Evolutionary conservation across 1,284 basidiomycete genomes (phyloP).

Genomic region (Erythrobasidium hasegawianum): DNA sequence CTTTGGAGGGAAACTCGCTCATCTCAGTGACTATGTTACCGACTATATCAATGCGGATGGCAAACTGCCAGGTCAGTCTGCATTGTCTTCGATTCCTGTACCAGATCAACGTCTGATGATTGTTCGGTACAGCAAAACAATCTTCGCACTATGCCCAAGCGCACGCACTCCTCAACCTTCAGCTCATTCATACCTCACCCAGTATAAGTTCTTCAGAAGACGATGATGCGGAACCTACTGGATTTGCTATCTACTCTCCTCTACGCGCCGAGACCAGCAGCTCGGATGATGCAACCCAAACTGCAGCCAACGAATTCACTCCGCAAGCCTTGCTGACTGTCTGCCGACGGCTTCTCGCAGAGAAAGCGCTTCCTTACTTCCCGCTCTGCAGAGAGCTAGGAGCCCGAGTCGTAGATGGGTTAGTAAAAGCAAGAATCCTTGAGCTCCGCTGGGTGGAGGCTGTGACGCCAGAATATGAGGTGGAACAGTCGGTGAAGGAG

Average conservation of each 20-base stretch:
- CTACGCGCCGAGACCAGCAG: conserved; percentile 59
- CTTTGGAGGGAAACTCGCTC: conserved; percentile 74
- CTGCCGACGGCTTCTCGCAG: conserved; percentile 60
- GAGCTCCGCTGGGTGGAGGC: conserved; percentile 57
- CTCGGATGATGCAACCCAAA: conserved; percentile 28
- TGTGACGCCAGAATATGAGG: conserved; percentile 38
- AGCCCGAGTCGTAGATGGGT: conserved; percentile 69
- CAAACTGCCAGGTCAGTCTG: conserved; percentile 23
- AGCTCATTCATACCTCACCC: conserved; percentile 41
- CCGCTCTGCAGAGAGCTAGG: conserved; percentile 70
- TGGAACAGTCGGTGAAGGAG: conserved; percentile 21
- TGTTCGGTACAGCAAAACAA: conserved; percentile 29
- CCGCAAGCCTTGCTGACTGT: conserved; percentile 59
- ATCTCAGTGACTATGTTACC: conserved; percentile 70
- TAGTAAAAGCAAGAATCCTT: conserved; percentile 72
- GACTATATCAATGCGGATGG: conserved; percentile 58
- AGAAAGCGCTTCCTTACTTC: conserved; percentile 64
- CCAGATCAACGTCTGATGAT: conserved; percentile 55
- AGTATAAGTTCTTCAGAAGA: conserved; percentile 26
- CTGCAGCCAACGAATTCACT: conserved; percentile 43
- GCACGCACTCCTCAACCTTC: conserved; percentile 43
- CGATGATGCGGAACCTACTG: conserved; percentile 26
- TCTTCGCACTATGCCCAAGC: conserved; percentile 45
- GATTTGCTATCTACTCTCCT: conserved; percentile 41
- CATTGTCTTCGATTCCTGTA: conserved; percentile 60